Base-by-base conservation (phyloP, 2,329 filamentous ascomycete species). In the Cladosporium sp. region DNA sequence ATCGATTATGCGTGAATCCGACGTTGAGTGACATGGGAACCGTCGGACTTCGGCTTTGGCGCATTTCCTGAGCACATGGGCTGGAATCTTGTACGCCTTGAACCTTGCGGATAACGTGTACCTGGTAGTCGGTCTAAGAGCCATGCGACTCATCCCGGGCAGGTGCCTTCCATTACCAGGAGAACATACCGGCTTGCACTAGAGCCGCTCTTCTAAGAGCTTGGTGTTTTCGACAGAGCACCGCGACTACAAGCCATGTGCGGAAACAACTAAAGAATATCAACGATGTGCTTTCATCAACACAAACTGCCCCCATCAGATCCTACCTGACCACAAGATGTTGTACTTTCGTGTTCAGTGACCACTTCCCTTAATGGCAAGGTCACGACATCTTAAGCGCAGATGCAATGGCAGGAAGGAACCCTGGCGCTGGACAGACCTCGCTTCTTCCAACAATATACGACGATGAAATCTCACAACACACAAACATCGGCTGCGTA, bases 21-120 rank as follows among this genome's bases (percentile, higher is more conserved):
- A 13, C 13, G 11, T 51, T 8, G 23, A 7, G 48, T 51, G 11
- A 51, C 26, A 7, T 51, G 43, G 21, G 21, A 21, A 51, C 46
- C 58, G 23, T 21, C 32, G 43, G 26, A 61, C 25, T 30, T 61
- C 58, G 58, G 58, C 43, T 61, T 61, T 61, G 58, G 58, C 58
- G 58, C 21, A 51, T 14, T 61, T 60, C 6, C n/a, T 30, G 58
- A 51, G 39, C 46, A 48, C 32, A 57, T 5, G 21, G 54, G 25
- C 32, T 25, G 25, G 28, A 7, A 23, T 57, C 32, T 23, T 39
- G 54, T 57, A 3, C 54, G 2, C 4, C 32, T 36, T 7, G 7
- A 1, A 7, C 32, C 16, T 7, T 2, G 6, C 16, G 30, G 30
- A 13, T 21, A n/a, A 34, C 30, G 4, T 57, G 54, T 36, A 32